Conservation (phyloP, 768 basidiomycete genomes). For the Chalciporus chontae region DNA sequence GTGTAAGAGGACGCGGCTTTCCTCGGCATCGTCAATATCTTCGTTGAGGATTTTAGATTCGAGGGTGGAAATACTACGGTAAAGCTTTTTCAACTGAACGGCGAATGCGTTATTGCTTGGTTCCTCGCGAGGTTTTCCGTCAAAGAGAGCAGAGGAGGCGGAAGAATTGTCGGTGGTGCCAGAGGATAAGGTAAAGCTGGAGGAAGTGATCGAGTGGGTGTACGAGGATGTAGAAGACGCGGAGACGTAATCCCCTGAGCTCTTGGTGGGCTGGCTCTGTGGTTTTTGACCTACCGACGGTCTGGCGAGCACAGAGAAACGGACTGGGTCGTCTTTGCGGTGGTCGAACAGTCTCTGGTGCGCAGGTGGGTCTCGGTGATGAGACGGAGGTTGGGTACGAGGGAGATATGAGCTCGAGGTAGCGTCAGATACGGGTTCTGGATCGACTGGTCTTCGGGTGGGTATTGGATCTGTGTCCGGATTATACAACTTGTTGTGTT, state of each 20-base stretch:
- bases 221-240: constrained; percentile 76
- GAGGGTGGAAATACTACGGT: constrained; percentile 75
- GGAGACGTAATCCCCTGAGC: constrained; percentile 67
- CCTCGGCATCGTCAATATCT: constrained; percentile 51
- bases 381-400: constrained; percentile 27
- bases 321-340: constrained; percentile 85
- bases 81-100: constrained; percentile 73
- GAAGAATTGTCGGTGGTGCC: constrained; percentile 73
- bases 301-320: constrained; percentile 67
- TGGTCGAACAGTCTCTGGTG: constrained; percentile 79
- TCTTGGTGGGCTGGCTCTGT: constrained; percentile 50
- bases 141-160: constrained; percentile 66
- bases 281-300: constrained; percentile 38
- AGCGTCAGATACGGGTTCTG: constrained; percentile 60
- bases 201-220: constrained; percentile 64
- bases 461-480: constrained; percentile 68
- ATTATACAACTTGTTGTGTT: constrained; percentile 58
- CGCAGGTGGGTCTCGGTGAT: constrained; percentile 33
- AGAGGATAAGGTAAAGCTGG: constrained; percentile 70
- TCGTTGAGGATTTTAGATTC: constrained; percentile 72
- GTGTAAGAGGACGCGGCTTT: constrained; percentile 35
- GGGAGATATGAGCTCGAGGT: constrained; percentile 47
- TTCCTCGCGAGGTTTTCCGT: constrained; percentile 49
- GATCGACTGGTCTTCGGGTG: constrained; percentile 57
- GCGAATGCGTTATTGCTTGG: constrained; percentile 67